Conservation (phyloP, 1,284 basidiomycete genomes). For the Mycosarcoma mackinlayi region DNA sequence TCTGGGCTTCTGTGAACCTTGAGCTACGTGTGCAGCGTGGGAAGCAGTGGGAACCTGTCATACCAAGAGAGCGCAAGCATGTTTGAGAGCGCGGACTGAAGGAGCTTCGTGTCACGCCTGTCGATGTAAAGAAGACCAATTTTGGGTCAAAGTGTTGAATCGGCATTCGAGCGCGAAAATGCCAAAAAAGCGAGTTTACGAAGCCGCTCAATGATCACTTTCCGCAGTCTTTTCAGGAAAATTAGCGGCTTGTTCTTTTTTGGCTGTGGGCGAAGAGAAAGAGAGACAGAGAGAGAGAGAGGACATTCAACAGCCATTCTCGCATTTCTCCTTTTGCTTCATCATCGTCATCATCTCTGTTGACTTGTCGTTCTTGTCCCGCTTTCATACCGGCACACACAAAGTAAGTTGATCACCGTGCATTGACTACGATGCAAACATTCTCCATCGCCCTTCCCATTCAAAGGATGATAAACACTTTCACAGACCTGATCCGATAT, state of each 20-base stretch:
- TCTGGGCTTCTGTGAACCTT: no score
- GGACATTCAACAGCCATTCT: no score
- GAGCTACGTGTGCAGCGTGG: no score
- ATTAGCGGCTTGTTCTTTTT: background rate
- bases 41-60: no score
- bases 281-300: no score
- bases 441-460: constrained; percentile 3
- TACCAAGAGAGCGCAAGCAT: no score
- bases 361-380: background rate
- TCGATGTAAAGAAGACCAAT: no score
- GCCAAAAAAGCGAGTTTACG: no score
- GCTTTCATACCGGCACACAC: background rate
- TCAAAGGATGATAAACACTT: constrained; percentile 48
- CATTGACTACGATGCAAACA: background rate
- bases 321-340: constrained; percentile 4
- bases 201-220: constrained; percentile 44
- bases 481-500: constrained; percentile 58
- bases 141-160: background rate
- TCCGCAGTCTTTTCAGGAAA: constrained; percentile 21
- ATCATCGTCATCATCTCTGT: constrained; percentile 2
- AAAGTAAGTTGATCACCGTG: constrained; percentile 13
- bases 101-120: no score
- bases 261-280: background rate
- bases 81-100: no score
- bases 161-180: background rate